Conservation (phyloP, 2,329 filamentous ascomycete genomes). For the Thelonectria blattea region DNA sequence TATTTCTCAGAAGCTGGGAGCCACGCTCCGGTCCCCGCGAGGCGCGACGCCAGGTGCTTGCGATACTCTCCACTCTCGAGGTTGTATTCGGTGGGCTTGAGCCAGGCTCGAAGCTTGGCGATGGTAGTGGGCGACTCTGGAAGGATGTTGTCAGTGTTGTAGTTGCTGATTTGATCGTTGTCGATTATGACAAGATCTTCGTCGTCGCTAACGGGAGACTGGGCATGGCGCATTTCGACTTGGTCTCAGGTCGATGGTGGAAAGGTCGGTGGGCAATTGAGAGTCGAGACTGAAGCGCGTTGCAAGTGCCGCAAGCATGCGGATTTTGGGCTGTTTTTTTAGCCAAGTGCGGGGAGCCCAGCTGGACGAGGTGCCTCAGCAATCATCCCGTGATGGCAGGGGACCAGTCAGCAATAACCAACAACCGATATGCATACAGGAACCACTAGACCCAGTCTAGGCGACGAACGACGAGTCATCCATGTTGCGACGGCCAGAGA, state of each 20-base stretch:
- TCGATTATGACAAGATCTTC: constrained; percentile 36
- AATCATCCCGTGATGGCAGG: too few relatives aligned
- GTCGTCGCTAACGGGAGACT: constrained; percentile 5
- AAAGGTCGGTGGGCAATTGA: background rate
- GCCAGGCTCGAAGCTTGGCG: constrained; percentile 28
- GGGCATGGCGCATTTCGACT: background rate
- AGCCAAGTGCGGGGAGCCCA: too few relatives aligned
- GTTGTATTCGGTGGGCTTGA: constrained; percentile 28
- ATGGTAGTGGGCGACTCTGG: constrained; percentile 36
- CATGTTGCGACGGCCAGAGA: too few relatives aligned
- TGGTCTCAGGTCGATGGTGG: background rate
- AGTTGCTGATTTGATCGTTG: constrained; percentile 41
- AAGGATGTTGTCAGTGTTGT: constrained; percentile 42
- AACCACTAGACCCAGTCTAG: too few relatives aligned
- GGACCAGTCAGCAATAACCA: too few relatives aligned
- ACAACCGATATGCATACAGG: too few relatives aligned
- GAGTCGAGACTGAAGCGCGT: too few relatives aligned
- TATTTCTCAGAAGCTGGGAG: constrained; percentile 14
- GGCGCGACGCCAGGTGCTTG: constrained; percentile 26
- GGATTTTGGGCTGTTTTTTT: background rate
- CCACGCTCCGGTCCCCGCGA: constrained; percentile 26
- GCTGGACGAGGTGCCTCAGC: too few relatives aligned
- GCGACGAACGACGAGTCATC: too few relatives aligned
- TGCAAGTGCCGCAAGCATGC: background rate
- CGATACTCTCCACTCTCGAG: constrained; percentile 27